A percentile compares a stretch with the other conserved stretches of the same genome.
These are phyloP conservation scores for Arbutus unedo DNA, from an alignment of 148 eudicot species.

Conservation along the genomic window DNA sequence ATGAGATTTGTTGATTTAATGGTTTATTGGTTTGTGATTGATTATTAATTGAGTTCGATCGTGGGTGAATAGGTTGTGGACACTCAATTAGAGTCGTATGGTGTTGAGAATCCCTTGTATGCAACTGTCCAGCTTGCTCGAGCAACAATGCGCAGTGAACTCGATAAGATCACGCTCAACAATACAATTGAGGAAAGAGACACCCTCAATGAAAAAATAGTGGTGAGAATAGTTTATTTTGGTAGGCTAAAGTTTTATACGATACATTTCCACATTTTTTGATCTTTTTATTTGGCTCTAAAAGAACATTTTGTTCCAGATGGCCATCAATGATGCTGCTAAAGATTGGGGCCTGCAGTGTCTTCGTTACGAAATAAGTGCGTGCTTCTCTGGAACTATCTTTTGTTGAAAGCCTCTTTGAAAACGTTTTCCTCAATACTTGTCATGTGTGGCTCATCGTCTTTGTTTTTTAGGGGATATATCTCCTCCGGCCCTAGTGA, in stretches of 20 bases:
- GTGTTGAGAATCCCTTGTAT: slow-evolving; percentile 78
- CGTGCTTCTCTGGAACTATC: slow-evolving; percentile 13
- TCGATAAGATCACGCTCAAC: slow-evolving; percentile 85
- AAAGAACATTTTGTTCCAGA: slow-evolving; percentile 32
- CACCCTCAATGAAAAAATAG: slow-evolving; percentile 80
- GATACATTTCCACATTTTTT: neutral
- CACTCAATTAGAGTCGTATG: slow-evolving; percentile 77
- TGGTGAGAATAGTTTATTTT: slow-evolving; percentile 42
- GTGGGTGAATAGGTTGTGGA: slow-evolving; percentile 64
- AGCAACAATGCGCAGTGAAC: slow-evolving; percentile 93
- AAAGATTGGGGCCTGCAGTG: slow-evolving; percentile 84
- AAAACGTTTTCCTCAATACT: neutral
- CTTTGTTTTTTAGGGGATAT: slow-evolving; percentile 65
- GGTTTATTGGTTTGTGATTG: neutral
- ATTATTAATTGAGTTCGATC: neutral
- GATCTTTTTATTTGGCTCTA: neutral
- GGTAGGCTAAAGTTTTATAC: neutral
- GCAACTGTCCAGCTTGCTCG: slow-evolving; percentile 90
- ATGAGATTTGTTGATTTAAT: neutral
- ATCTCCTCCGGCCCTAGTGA: slow-evolving; percentile 82
- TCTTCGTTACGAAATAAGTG: slow-evolving; percentile 93
- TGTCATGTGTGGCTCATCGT: neutral
- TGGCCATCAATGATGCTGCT: slow-evolving; percentile 80
- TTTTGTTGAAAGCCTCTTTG: slow-evolving; percentile 3
- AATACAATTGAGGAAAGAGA: slow-evolving; percentile 96